Evolutionary conservation across 2,329 filamentous ascomycete genomes (phyloP), one percentile per base, ranked within the genome.

Genomic region (Stagonosporopsis cucurbitacearum): DNA sequence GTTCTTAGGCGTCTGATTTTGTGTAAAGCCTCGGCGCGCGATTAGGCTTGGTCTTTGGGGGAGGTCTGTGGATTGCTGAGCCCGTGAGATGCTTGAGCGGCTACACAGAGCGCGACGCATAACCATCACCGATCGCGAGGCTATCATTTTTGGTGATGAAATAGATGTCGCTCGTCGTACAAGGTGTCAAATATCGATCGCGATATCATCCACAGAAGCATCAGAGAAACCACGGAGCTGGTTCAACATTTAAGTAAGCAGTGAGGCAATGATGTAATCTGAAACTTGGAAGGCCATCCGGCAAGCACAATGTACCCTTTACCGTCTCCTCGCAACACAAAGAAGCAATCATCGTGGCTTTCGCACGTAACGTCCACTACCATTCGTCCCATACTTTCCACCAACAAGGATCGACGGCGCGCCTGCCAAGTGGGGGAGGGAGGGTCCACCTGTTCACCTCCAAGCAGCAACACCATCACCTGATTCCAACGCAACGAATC

Each of bases 1-100:
- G 15, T 57, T 42, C n/a, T 68, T 66, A 4, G 63, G 64, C 22
- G 59, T 59, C 19, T 63, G 53, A 2, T 55, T 41, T 39, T 63
- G 55, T 20, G 53, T 58, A 22, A 33, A 47, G 6, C 63, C 51
- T 20, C 55, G 47, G 30, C 60, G 50, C 25, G 64, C 53, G 42
- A 52, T 53, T 9, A 62, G 30, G 2, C 30, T 23, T 41, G 60
- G 54, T n/a, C 43, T 54, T 30, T 62, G 58, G 12, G 50, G 30
- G 33, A 55, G 26, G 19, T 26, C 32, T 25, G 42, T 37, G 42
- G 42, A 30, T 17, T 49, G 50, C 7, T 46, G 60, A 25, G 54
- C n/a, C 22, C 53, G 55, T 6, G 40, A 45, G 9, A 50, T 15
- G 25, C 28, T 41, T 20, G 26, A 28, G 26, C 20, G 8, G 6